These are phyloP conservation scores for Backusella psychrophila DNA, from an alignment of 192 early-diverging fungal genomes.

Conservation along the genomic window DNA sequence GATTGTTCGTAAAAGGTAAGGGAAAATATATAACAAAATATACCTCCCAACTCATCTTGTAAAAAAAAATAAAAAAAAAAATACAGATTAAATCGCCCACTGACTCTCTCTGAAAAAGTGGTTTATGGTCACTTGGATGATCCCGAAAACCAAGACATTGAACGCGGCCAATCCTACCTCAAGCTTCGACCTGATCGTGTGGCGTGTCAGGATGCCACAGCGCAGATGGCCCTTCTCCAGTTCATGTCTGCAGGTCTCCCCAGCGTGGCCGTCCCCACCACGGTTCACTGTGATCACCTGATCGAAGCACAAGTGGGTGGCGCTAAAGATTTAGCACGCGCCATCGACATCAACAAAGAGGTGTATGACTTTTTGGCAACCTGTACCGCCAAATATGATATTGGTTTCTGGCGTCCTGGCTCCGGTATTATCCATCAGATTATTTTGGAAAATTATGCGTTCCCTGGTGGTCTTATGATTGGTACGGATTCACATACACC, in stretches of 20 bases:
- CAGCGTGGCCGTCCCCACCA: constrained; percentile 86
- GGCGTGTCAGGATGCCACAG: constrained; percentile 98
- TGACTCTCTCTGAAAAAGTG: constrained; percentile 97
- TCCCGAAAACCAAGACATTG: constrained; percentile 90
- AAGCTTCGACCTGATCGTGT: constrained; percentile 98
- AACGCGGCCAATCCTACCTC: constrained; percentile 88
- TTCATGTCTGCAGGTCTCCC: constrained; percentile 93
- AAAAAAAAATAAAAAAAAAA: background rate
- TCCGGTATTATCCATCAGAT: constrained; percentile 96
- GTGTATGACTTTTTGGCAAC: constrained; percentile 90
- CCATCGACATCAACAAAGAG: constrained; percentile 88
- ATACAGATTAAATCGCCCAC: constrained; percentile 79
- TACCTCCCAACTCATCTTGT: too few species aligned
- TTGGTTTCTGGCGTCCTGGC: constrained; percentile 96
- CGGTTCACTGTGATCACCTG: constrained; percentile 97
- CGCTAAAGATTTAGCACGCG: constrained; percentile 75
- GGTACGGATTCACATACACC: constrained; percentile 99
- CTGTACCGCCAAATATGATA: constrained; percentile 85
- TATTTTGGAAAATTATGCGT: constrained; percentile 97
- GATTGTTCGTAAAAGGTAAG: constrained; percentile 87
- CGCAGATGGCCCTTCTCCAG: constrained; percentile 96
- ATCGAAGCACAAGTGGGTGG: constrained; percentile 90
- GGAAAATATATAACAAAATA: too few species aligned
- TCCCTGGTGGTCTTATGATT: constrained; percentile 94
- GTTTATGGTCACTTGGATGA: constrained; percentile 98